A percentile compares a stretch with the other conserved stretches of the same genome.
These are phyloP conservation scores for Parasarocladium wereldwijsianum DNA, from an alignment of 2,329 filamentous ascomycete species.

Conservation along the genomic window DNA sequence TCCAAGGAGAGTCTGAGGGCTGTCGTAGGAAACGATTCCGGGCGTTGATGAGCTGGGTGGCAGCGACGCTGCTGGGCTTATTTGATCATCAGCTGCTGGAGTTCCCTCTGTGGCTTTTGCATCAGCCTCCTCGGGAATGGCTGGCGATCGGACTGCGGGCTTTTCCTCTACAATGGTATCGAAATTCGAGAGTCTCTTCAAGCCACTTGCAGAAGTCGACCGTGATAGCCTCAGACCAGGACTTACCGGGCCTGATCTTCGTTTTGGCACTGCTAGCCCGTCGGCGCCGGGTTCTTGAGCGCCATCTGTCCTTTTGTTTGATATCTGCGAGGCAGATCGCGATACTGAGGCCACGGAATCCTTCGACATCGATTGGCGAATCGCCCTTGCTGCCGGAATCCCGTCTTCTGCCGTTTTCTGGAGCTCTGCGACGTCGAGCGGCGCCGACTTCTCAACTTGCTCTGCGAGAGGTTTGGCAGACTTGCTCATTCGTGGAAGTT, in stretches of 20 bases:
- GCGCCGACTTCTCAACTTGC: constrained; percentile 34
- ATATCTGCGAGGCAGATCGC: not conserved
- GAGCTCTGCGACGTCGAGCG: constrained; percentile 49
- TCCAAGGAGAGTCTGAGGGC: constrained; percentile 39
- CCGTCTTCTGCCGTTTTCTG: constrained; percentile 46
- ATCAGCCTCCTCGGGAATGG: constrained; percentile 11
- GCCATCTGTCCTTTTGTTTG: not conserved
- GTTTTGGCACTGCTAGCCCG: constrained; percentile 6
- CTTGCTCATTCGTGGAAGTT: constrained; percentile 20
- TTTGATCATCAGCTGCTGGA: constrained; percentile 4
- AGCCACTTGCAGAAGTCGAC: constrained; percentile 8
- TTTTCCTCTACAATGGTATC: constrained; percentile 31
- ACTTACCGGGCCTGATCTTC: too few species aligned
- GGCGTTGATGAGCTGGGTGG: constrained; percentile 20
- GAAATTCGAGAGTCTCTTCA: constrained; percentile 15
- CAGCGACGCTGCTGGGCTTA: constrained; percentile 12
- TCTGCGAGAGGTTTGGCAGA: too few species aligned
- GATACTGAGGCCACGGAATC: constrained; percentile 12
- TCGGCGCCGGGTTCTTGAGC: not conserved
- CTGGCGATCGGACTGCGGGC: constrained; percentile 5
- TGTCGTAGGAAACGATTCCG: constrained; percentile 34
- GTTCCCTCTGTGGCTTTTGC: not conserved
- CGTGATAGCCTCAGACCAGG: constrained; percentile 10
- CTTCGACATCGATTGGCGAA: constrained; percentile 14
- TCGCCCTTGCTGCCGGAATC: constrained; percentile 16